Percentiles rank a stretch among this genome's conserved stretches.
These are phyloP conservation scores for Alternaria gaisen DNA, from an alignment of 2,329 filamentous ascomycete genomes.

Conservation along the genomic window DNA sequence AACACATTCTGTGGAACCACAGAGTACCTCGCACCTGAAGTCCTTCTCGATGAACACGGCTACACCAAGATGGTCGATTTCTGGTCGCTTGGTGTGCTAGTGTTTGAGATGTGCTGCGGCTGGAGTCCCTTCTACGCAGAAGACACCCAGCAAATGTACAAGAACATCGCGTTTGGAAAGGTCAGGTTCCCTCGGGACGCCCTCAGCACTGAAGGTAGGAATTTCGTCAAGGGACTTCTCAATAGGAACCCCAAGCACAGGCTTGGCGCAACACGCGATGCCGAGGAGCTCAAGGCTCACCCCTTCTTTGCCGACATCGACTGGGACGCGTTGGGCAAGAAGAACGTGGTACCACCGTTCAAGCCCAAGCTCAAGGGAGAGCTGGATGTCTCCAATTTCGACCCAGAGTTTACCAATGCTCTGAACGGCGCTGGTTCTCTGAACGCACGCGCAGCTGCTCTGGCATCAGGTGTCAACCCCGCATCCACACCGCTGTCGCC, in stretches of 20 bases:
- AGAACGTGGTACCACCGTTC: constrained; percentile 94
- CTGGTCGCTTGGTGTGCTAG: constrained; percentile 95
- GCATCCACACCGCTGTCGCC: constrained; percentile 93
- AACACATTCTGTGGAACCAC: constrained; percentile 99
- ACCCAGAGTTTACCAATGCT: constrained; percentile 97
- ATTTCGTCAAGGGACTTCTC: constrained; percentile 96
- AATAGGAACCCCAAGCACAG: constrained; percentile 98
- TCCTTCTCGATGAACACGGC: constrained; percentile 92
- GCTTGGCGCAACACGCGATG: constrained; percentile 88
- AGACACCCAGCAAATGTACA: constrained; percentile 99
- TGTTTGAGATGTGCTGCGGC: constrained; percentile 99
- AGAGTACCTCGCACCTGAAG: constrained; percentile 95
- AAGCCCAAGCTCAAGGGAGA: constrained; percentile 97
- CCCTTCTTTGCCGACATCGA: constrained; percentile 95
- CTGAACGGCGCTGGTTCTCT: constrained; percentile 84
- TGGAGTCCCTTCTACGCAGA: constrained; percentile 99
- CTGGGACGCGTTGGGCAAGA: constrained; percentile 87
- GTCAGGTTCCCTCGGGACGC: constrained; percentile 96
- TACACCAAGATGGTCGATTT: constrained; percentile 99
- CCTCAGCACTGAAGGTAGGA: constrained; percentile 90
- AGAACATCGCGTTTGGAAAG: constrained; percentile 99
- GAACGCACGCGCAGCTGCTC: constrained; percentile 86
- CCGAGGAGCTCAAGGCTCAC: constrained; percentile 91
- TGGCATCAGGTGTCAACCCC: constrained; percentile 81
- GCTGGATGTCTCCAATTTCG: constrained; percentile 96